Percentiles rank a stretch among this genome's conserved stretches.
Evolutionary conservation across 148 eudicot genomes (phyloP).

Genomic region (Rhododendron vialii): DNA sequence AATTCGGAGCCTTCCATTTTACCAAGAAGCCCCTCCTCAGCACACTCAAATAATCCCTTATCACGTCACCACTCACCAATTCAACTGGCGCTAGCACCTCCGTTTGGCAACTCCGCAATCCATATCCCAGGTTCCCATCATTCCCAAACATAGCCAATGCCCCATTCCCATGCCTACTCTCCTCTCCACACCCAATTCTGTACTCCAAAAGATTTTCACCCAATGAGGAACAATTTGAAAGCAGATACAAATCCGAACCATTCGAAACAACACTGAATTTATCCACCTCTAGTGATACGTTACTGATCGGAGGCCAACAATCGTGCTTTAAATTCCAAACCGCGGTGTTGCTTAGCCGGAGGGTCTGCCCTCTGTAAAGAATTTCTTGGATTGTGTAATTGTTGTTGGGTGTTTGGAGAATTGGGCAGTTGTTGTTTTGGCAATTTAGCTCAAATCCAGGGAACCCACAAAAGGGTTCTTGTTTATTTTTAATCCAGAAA

Average conservation of each 20-base stretch:
- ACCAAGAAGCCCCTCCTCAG: conserved; percentile 39
- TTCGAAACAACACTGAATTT: conserved; percentile 6
- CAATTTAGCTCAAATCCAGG: conserved; percentile 50
- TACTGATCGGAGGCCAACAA: conserved; percentile 22
- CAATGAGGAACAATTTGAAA: conserved; percentile 26
- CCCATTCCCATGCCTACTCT: neutral
- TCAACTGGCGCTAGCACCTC: conserved; percentile 25
- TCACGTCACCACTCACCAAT: conserved; percentile 13
- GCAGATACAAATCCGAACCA: conserved; percentile 13
- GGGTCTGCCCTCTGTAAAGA: conserved; percentile 14
- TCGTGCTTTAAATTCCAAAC: neutral
- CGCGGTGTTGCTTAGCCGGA: conserved; percentile 32
- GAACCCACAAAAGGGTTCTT: conserved; percentile 43
- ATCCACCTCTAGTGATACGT: conserved; percentile 11
- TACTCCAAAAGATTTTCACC: neutral
- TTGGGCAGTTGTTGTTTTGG: conserved; percentile 2
- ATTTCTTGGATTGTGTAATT: conserved; percentile 22
- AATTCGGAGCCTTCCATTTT: conserved; percentile 36
- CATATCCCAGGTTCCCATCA: conserved; percentile 15
- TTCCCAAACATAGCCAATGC: conserved; percentile 15
- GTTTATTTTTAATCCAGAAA: conserved; percentile 25
- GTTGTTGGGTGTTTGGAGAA: conserved; percentile 24
- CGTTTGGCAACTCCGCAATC: conserved; percentile 3
- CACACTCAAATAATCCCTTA: neutral
- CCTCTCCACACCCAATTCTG: conserved; percentile 17